phyloP scores from a whole-genome alignment of 2,329 filamentous ascomycete species.

The Clarireedia homoeocarpa region DNA sequence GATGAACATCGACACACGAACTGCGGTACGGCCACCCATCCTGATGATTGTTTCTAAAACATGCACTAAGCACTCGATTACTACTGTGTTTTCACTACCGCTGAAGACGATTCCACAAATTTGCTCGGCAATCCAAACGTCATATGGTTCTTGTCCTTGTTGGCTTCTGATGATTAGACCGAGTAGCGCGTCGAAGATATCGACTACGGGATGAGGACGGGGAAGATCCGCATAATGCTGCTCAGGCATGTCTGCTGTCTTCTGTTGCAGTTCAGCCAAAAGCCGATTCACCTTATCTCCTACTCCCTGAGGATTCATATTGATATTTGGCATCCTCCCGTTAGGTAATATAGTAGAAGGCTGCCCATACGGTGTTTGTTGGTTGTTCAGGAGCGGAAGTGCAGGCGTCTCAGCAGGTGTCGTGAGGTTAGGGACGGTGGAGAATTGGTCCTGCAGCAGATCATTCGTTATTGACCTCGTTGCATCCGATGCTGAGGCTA shows the following conservation, averaged over 20 bases:
- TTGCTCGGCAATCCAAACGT: slow-evolving; percentile 51
- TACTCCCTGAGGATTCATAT: slow-evolving; percentile 43
- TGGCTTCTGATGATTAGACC: slow-evolving; percentile 56
- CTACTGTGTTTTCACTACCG: slow-evolving; percentile 41
- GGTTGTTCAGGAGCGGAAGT: slow-evolving; percentile 40
- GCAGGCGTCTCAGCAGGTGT: slow-evolving; percentile 52
- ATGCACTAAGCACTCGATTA: slow-evolving; percentile 54
- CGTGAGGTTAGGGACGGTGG: slow-evolving; percentile 47
- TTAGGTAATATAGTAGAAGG: slow-evolving; percentile 42
- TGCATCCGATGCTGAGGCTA: slow-evolving; percentile 50
- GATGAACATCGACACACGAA: slow-evolving; percentile 48
- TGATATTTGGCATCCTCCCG: slow-evolving; percentile 39
- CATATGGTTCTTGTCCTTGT: slow-evolving; percentile 53
- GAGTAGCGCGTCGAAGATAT: slow-evolving; percentile 53
- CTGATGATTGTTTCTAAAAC: slow-evolving; percentile 53
- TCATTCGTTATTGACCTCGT: slow-evolving; percentile 56
- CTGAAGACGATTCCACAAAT: slow-evolving; percentile 51
- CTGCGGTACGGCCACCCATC: slow-evolving; percentile 45
- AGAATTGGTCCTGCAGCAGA: slow-evolving; percentile 55
- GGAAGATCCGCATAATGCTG: slow-evolving; percentile 54
- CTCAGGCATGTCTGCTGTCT: slow-evolving; percentile 45
- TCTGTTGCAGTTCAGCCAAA: slow-evolving; percentile 48
- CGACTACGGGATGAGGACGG: slow-evolving; percentile 50
- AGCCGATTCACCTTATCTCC: slow-evolving; percentile 51
- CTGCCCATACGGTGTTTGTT: slow-evolving; percentile 49